Percentiles rank a stretch among this genome's conserved stretches.
These are phyloP conservation scores for Catunica adiposa DNA, from an alignment of 2,329 filamentous ascomycete genomes.

Conservation along the genomic window DNA sequence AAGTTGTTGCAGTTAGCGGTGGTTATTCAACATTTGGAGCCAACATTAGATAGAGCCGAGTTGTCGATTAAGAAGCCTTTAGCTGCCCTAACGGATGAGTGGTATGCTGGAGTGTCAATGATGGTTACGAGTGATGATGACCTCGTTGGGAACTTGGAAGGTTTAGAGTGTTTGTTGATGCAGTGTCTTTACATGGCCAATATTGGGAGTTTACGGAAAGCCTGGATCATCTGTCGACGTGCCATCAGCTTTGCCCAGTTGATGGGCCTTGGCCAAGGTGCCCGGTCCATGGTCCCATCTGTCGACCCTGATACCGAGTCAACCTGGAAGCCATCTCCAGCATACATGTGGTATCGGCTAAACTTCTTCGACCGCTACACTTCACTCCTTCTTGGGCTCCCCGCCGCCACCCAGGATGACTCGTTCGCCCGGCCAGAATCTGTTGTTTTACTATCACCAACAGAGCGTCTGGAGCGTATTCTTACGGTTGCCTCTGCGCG, in stretches of 20 bases:
- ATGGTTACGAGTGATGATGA: slow-evolving; percentile 35
- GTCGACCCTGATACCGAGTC: slow-evolving; percentile 22
- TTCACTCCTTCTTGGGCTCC: slow-evolving; percentile 34
- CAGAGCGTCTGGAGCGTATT: slow-evolving; percentile 29
- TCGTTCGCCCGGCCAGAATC: slow-evolving; percentile 22
- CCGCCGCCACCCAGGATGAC: slow-evolving; percentile 27
- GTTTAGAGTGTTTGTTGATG: slow-evolving; percentile 34
- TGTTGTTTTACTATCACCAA: slow-evolving; percentile 21
- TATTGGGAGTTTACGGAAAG: slow-evolving; percentile 35
- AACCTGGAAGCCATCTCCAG: slow-evolving; percentile 17
- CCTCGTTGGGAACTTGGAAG: slow-evolving; percentile 34
- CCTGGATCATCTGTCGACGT: slow-evolving; percentile 35
- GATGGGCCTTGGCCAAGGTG: slow-evolving; percentile 28
- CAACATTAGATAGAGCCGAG: slow-evolving; percentile 18
- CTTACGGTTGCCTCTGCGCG: slow-evolving; percentile 27
- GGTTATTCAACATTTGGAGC: slow-evolving; percentile 30
- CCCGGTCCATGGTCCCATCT: slow-evolving; percentile 23
- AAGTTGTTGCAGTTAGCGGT: slow-evolving; percentile 30
- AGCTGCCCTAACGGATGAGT: slow-evolving; percentile 19
- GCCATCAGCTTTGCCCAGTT: slow-evolving; percentile 35
- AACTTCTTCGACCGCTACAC: slow-evolving; percentile 33
- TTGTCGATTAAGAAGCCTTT: slow-evolving; percentile 19
- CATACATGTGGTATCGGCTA: slow-evolving; percentile 32
- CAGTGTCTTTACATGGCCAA: slow-evolving; percentile 34
- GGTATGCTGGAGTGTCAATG: slow-evolving; percentile 21